Conservation (phyloP, 768 basidiomycete genomes). For the Leccinum barrowsii region DNA sequence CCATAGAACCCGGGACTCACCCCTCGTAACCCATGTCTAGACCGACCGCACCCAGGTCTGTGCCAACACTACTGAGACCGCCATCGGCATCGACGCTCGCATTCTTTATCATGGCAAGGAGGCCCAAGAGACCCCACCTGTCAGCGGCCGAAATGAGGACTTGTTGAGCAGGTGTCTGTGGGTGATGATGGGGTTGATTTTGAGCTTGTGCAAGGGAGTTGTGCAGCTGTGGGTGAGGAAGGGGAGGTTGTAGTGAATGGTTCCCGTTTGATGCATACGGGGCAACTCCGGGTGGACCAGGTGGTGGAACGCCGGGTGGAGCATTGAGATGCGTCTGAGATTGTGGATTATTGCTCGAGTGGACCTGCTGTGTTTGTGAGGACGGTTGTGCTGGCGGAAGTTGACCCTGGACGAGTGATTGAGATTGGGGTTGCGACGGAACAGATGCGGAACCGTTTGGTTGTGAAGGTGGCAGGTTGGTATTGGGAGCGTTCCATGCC, state of each 20-base stretch:
- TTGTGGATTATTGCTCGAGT: constrained; percentile 32
- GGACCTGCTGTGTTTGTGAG: constrained; percentile 29
- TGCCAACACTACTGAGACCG: constrained; percentile 80
- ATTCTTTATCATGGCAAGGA: constrained; percentile 84
- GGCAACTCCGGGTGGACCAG: constrained; percentile 36
- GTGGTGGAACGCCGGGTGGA: constrained; percentile 47
- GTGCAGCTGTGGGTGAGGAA: constrained; percentile 36
- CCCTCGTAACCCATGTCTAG: constrained; percentile 83
- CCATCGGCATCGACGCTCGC: constrained; percentile 73
- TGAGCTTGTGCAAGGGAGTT: constrained; percentile 27
- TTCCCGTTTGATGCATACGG: constrained; percentile 35
- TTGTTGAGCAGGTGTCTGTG: constrained; percentile 91
- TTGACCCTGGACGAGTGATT: constrained; percentile 24
- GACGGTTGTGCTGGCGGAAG: constrained; percentile 22
- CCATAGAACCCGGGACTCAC: constrained; percentile 46
- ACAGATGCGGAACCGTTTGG: constrained; percentile 25
- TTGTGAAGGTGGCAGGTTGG: constrained; percentile 37
- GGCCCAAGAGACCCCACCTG: constrained; percentile 86
- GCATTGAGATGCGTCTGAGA: constrained; percentile 47
- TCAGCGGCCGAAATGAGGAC: constrained; percentile 90
- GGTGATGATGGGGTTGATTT: constrained; percentile 45
- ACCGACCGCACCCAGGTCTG: constrained; percentile 89
- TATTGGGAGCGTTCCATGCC: constrained; percentile 62
- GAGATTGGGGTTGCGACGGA: constrained; percentile 21
- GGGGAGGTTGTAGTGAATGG: constrained; percentile 31